phyloP scores from a whole-genome alignment of 1,284 basidiomycete genomes.

The Cryptococcus sp. region DNA sequence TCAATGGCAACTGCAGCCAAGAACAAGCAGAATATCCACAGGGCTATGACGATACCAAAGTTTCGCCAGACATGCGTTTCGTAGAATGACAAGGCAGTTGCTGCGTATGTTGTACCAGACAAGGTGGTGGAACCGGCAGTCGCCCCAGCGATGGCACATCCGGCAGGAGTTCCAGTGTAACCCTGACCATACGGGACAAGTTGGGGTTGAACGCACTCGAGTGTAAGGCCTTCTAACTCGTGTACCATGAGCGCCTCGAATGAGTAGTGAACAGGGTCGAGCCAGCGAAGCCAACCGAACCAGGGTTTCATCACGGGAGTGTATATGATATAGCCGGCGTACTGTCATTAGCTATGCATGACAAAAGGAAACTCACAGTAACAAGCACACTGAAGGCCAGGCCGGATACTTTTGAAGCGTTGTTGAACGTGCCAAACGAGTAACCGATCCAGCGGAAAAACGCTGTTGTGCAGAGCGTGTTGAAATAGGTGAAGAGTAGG shows the following conservation, averaged over 20 bases:
- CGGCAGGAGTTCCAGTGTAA: slow-evolving; percentile 34
- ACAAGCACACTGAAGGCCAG: slow-evolving; percentile 41
- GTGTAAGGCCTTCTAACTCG: slow-evolving; percentile 54
- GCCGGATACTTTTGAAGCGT: slow-evolving; percentile 48
- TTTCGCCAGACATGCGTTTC: slow-evolving; percentile 55
- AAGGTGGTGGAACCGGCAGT: slow-evolving; percentile 46
- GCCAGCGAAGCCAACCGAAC: slow-evolving; percentile 40
- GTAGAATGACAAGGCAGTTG: slow-evolving; percentile 49
- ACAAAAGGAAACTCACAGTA: slow-evolving; percentile 19
- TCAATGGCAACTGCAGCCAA: slow-evolving; percentile 27
- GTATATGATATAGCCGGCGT: slow-evolving; percentile 48
- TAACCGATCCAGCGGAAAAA: slow-evolving; percentile 49
- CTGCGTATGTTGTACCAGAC: slow-evolving; percentile 49
- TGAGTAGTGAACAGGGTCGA: slow-evolving; percentile 44
- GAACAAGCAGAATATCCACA: slow-evolving; percentile 38
- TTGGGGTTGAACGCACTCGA: slow-evolving; percentile 48
- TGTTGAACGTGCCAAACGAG: slow-evolving; percentile 44
- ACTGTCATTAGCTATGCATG: slow-evolving; percentile 12
- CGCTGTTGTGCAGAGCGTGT: slow-evolving; percentile 34
- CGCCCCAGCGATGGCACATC: slow-evolving; percentile 53
- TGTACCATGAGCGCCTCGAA: slow-evolving; percentile 47
- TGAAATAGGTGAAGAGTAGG: slow-evolving; percentile 36
- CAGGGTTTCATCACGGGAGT: slow-evolving; percentile 43
- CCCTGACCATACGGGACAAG: slow-evolving; percentile 52
- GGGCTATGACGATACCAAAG: slow-evolving; percentile 54